Evolutionary conservation across 2,329 filamentous ascomycete species (phyloP), one percentile per base, ranked within the genome.

Genomic region (Colletotrichum camelliae): DNA sequence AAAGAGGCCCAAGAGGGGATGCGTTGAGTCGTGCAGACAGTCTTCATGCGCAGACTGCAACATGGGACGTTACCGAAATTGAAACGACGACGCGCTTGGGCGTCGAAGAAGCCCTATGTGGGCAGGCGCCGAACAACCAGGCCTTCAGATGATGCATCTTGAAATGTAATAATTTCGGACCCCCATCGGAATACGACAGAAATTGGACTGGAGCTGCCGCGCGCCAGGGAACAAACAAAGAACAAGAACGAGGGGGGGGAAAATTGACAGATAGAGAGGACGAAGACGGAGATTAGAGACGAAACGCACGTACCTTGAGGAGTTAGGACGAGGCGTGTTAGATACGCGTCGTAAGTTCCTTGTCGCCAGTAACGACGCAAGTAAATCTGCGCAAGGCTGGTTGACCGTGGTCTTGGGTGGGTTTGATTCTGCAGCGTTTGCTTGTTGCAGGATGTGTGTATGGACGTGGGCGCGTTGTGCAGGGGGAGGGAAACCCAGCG

Each of bases 1-100:
- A 60, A 65, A 67, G 57, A 62, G 70, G 70, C 64, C 37, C 55
- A 35, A 67, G 62, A 70, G 69, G 70, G 43, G 29, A 75, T 75
- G 73, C 55, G 57, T 64, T 55, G 73, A 75, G 73, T 75, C 70
- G 69, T 75, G 69, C 73, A 73, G 69, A 60, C 72, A 39, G 35
- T 58, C 31, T 74, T 76, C 74, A 76, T 76, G 71, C 74, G 74
- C 74, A 70, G 61, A 74, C 74, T 76, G 71, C 74, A 74, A 74
- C 74, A 76, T 76, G 74, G 74, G 74, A 76, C 66, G 74, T 76
- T 76, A 66, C 74, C 71, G 74, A 76, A 70, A 76, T 76, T 76
- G 74, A 76, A 76, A 76, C 70, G 35, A 60, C 64, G 37, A 76
- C 74, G 58, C 70, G 74, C 71, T 74, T 74, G 64, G 65, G 70